These are phyloP conservation scores for Xylariaceae sp. DNA, from an alignment of 2,329 filamentous ascomycete species.

Conservation along the genomic window DNA sequence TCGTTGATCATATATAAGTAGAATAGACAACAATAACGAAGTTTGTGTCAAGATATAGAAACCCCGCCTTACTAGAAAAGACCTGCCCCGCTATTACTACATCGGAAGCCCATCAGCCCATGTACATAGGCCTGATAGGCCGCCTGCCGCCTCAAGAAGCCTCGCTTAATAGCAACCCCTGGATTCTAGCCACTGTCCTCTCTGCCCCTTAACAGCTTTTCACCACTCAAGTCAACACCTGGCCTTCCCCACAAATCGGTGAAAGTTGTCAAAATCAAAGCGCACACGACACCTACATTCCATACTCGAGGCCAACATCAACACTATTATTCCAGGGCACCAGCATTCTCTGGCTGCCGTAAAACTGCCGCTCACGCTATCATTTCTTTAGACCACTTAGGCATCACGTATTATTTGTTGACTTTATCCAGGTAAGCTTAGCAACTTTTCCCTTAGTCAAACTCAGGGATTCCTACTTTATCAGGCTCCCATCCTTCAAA, in stretches of 20 bases:
- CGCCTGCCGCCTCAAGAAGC: neutral
- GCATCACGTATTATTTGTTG: neutral
- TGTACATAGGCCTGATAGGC: too few species aligned
- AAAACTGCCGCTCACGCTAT: neutral
- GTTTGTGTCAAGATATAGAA: neutral
- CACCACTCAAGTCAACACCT: slow-evolving; percentile 11
- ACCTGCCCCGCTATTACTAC: neutral
- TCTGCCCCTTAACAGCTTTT: neutral
- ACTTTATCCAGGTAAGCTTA: neutral
- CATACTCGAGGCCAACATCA: slow-evolving; percentile 13
- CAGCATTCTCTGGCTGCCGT: slow-evolving; percentile 8
- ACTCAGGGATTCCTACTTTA: neutral
- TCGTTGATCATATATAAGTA: neutral
- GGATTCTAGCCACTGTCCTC: neutral
- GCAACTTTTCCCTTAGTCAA: neutral
- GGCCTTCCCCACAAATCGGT: slow-evolving; percentile 38
- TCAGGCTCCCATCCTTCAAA: neutral
- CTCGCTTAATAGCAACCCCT: slow-evolving; percentile 15
- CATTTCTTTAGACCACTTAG: neutral
- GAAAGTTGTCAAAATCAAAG: slow-evolving; percentile 42
- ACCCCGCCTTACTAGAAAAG: neutral
- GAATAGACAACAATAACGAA: neutral
- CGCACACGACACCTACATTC: slow-evolving; percentile 28
- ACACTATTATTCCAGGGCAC: slow-evolving; percentile 4
- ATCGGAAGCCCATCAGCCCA: neutral